Conservation (phyloP, 306 rosid species). For the Vigna trinervia region DNA sequence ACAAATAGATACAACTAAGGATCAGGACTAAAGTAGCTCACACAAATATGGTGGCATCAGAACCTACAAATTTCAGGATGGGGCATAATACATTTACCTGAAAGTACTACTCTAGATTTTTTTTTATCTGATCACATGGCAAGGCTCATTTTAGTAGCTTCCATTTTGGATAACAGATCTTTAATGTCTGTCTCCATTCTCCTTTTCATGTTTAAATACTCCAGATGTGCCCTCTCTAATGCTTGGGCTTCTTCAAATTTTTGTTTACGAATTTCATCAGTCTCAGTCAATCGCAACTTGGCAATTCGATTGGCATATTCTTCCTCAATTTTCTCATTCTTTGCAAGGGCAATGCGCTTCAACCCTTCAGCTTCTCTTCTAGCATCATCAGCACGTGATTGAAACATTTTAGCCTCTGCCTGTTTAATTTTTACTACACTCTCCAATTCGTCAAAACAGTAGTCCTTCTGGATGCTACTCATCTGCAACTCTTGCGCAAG, state of each 20-base stretch:
- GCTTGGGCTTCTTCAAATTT: slow-evolving; percentile 85
- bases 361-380: slow-evolving; percentile 94
- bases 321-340: slow-evolving; percentile 85
- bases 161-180: slow-evolving; percentile 90
- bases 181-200: slow-evolving; percentile 94
- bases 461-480: slow-evolving; percentile 70
- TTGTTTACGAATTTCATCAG: slow-evolving; percentile 79
- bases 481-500: slow-evolving; percentile 68
- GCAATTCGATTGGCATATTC: slow-evolving; percentile 74
- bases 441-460: slow-evolving; percentile 84
- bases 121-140: slow-evolving; percentile 56
- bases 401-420: slow-evolving; percentile 96
- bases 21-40: slow-evolving; percentile 47
- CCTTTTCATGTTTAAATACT: slow-evolving; percentile 82
- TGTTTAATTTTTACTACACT: slow-evolving; percentile 79
- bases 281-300: slow-evolving; percentile 70
- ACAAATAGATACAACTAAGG: slow-evolving; percentile 51
- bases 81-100: slow-evolving; percentile 47
- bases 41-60: slow-evolving; percentile 43
- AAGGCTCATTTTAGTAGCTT: slow-evolving; percentile 87
- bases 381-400: slow-evolving; percentile 88
- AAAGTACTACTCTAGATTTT: slow-evolving; percentile 45
- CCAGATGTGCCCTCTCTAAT: slow-evolving; percentile 74
- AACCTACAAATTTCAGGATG: slow-evolving; percentile 52
- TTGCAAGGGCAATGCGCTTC: slow-evolving; percentile 84